Evolutionary conservation across 202 grass and related monocot species (phyloP).

Genomic region (Zizania palustris): DNA sequence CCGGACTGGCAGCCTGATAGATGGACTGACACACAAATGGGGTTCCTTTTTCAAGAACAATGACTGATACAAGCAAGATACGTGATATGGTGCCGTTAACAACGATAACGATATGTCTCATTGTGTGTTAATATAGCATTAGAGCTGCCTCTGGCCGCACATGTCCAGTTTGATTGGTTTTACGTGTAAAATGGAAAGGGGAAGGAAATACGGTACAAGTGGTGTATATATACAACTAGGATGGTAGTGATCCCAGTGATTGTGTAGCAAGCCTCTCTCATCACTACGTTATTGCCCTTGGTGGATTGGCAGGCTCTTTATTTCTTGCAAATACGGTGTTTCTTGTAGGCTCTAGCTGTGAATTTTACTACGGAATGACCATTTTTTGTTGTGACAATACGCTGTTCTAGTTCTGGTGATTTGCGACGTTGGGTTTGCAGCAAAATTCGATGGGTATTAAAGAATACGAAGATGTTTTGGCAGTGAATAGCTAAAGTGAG

Average conservation of each 20-base stretch:
- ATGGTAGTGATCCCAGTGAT: slow-evolving; percentile 35
- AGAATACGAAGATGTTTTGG: too few species aligned
- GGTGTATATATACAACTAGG: slow-evolving; percentile 56
- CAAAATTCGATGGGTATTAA: too few species aligned
- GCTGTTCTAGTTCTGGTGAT: too few species aligned
- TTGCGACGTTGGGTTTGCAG: too few species aligned
- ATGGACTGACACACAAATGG: slow-evolving; percentile 80
- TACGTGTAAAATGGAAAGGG: slow-evolving; percentile 44
- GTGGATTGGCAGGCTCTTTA: slow-evolving; percentile 31
- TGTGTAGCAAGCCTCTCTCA: slow-evolving; percentile 33
- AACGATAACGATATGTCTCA: slow-evolving; percentile 44
- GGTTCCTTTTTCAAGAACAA: slow-evolving; percentile 87
- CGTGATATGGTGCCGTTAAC: neutral
- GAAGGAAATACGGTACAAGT: slow-evolving; percentile 24
- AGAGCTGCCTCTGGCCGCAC: slow-evolving; percentile 38
- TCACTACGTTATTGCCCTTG: neutral
- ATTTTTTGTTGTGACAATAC: too few species aligned
- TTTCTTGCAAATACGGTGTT: slow-evolving; percentile 31
- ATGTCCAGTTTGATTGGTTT: slow-evolving; percentile 46
- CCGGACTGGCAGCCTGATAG: slow-evolving; percentile 61
- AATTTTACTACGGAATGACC: too few species aligned
- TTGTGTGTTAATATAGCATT: slow-evolving; percentile 49
- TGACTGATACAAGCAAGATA: slow-evolving; percentile 40
- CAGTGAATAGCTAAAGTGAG: too few species aligned
- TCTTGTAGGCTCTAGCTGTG: too few species aligned